Conservation (phyloP, 2,329 filamentous ascomycete genomes). For the Ascochyta fabae region DNA sequence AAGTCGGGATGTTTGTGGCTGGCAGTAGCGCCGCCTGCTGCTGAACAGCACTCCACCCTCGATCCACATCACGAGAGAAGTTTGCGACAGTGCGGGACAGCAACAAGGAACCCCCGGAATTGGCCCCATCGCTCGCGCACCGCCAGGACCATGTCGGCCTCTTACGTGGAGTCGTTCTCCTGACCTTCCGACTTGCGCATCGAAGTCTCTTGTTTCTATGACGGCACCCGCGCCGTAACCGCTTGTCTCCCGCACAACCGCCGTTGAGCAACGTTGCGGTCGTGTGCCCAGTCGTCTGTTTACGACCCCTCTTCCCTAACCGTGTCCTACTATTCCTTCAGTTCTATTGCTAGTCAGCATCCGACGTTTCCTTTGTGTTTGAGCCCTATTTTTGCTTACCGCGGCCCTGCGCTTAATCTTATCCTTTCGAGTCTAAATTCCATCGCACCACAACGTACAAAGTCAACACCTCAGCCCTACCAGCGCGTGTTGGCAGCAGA, state of each 20-base stretch:
- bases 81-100: conserved; percentile 10
- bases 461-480: conserved; percentile 16
- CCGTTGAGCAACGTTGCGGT: conserved; percentile 8
- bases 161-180: conserved; percentile 15
- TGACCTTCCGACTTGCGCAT: conserved; percentile 12
- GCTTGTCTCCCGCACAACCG: conserved; percentile 15
- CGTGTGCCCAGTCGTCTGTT: conserved; percentile 14
- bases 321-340: conserved; percentile 5
- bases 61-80: conserved; percentile 20
- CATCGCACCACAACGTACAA: conserved; percentile 9
- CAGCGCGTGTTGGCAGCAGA: conserved; percentile 11
- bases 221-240: conserved; percentile 13
- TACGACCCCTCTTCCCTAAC: conserved; percentile 12
- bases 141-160: conserved; percentile 11
- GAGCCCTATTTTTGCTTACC: conserved; percentile 13
- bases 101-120: conserved; percentile 16
- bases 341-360: conserved; percentile 6
- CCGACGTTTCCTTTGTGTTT: conserved; percentile 19
- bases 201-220: conserved; percentile 7
- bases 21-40: conserved; percentile 10
- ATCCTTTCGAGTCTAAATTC: conserved; percentile 9
- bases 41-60: conserved; percentile 14
- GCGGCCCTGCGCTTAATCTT: not conserved
- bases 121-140: conserved; percentile 11
- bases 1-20: conserved; percentile 13